Base-by-base conservation (phyloP, 169 alveolate genomes). In the Babesia divergens region DNA sequence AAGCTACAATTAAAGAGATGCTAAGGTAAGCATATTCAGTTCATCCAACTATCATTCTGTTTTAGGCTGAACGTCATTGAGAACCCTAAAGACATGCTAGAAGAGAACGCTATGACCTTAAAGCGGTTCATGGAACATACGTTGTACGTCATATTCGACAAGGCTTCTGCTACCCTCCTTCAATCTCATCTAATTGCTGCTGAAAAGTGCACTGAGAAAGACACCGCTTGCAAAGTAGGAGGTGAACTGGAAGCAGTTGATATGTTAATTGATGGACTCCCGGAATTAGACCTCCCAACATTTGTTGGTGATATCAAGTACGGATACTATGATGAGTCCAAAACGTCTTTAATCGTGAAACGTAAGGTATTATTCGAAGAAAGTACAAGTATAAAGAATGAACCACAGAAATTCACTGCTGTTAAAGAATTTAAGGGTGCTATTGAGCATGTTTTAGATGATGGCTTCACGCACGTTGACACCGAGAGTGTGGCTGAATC, bases 111-210 rank as follows among this genome's bases (percentile, higher is more conserved):
- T 35, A 65, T 44, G 18, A 31, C n/a, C 24, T 34, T 37, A 9
- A 76, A 49, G 44, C 62, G 53, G 2, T 76, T 76, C 24, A 40
- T 49, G 52, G 81, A 76, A 28, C 74, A 76, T 50, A 53, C 70
- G n/a, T 35, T 76, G 14, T 56, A 76, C 50, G 26, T 76, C 26
- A 14, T 76, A 18, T 67, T 76, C 44, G 70, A 68, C 42, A 24
- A 55, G 6, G 67, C 52, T n/a, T n/a, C n/a, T 8, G 82, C 51
- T 16, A n/a, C 20, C 3, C 29, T 56, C 20, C 18, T 69, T n/a
- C 34, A 46, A 9, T 11, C 20, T 16, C 82, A 69, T 13, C 26
- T 58, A 40, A 38, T 43, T 14, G 82, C 59, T 22, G 64, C 40
- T 24, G 7, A 31, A 20, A 35, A 8, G 28, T 69, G 82, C 49